Percentiles rank a stretch among this genome's conserved stretches.
phyloP scores from a whole-genome alignment of 768 basidiomycete genomes.

The Baorangia bicolor region DNA sequence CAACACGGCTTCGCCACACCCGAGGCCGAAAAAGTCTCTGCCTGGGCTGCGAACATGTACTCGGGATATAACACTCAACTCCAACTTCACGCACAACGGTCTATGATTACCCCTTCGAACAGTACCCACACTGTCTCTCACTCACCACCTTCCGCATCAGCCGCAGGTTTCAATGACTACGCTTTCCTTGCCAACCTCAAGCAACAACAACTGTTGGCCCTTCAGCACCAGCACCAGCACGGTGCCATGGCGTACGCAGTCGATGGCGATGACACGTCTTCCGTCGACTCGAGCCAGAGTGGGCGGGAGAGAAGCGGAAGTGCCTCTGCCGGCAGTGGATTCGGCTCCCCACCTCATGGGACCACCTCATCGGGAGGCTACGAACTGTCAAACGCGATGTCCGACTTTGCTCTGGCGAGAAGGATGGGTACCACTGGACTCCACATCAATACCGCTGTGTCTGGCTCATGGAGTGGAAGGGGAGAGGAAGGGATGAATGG shows the following conservation, averaged over 20 bases:
- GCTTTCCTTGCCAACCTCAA: slow-evolving; percentile 24
- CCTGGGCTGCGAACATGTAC: slow-evolving; percentile 34
- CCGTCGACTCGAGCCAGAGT: slow-evolving; percentile 37
- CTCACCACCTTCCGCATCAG: slow-evolving; percentile 9
- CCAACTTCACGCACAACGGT: slow-evolving; percentile 34
- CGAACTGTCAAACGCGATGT: slow-evolving; percentile 33
- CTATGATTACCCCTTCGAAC: slow-evolving; percentile 44
- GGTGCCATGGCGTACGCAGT: slow-evolving; percentile 23
- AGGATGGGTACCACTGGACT: slow-evolving; percentile 24
- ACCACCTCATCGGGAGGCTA: slow-evolving; percentile 32
- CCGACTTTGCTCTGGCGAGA: slow-evolving; percentile 28
- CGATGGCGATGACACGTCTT: slow-evolving; percentile 41
- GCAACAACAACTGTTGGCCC: slow-evolving; percentile 32
- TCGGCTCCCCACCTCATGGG: slow-evolving; percentile 31
- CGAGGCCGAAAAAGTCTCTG: slow-evolving; percentile 28
- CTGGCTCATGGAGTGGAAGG: slow-evolving; percentile 26
- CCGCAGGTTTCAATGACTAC: slow-evolving; percentile 21
- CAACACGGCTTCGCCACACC: slow-evolving; percentile 20
- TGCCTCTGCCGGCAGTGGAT: slow-evolving; percentile 34
- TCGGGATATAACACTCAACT: slow-evolving; percentile 24
- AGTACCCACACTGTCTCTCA: slow-evolving; percentile 36
- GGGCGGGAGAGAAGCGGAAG: slow-evolving; percentile 38
- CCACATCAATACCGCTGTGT: slow-evolving; percentile 27
- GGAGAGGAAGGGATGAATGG: slow-evolving; percentile 32
- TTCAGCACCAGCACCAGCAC: slow-evolving; percentile 35